These are phyloP conservation scores for Lachnellula hyalina DNA, from an alignment of 2,329 filamentous ascomycete genomes.

Conservation along the genomic window DNA sequence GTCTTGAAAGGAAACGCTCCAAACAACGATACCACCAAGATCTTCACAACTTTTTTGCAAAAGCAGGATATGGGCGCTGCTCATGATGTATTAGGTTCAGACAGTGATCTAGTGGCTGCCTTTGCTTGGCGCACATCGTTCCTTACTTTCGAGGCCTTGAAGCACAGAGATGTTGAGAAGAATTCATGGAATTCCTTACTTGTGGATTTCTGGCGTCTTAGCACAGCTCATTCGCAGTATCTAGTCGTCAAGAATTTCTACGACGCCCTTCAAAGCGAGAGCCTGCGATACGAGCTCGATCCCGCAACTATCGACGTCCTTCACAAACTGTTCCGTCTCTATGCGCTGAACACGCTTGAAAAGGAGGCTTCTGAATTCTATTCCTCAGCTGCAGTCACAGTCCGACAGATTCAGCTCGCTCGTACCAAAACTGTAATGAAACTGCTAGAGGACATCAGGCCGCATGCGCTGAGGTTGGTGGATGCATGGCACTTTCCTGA, in stretches of 20 bases:
- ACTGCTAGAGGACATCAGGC: conserved; percentile 65
- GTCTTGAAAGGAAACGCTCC: conserved; percentile 61
- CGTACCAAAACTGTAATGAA: conserved; percentile 63
- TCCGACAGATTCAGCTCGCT: conserved; percentile 66
- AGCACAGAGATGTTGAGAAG: conserved; percentile 70
- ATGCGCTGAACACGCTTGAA: conserved; percentile 62
- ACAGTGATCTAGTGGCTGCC: conserved; percentile 65
- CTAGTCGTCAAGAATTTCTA: conserved; percentile 78
- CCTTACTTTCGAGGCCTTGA: conserved; percentile 69
- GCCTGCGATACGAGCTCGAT: conserved; percentile 50
- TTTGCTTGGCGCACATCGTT: conserved; percentile 72
- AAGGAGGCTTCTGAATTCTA: conserved; percentile 69
- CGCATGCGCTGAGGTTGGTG: conserved; percentile 66
- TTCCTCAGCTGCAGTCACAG: conserved; percentile 61
- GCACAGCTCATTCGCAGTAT: conserved; percentile 71
- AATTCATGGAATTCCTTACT: conserved; percentile 72
- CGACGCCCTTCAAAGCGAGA: conserved; percentile 53
- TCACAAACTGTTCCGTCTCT: conserved; percentile 62
- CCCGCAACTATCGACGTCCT: conserved; percentile 52
- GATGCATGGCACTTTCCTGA: conserved; percentile 74
- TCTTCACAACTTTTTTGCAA: conserved; percentile 59
- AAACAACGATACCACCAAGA: conserved; percentile 62
- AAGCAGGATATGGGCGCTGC: conserved; percentile 66
- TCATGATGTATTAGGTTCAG: conserved; percentile 67
- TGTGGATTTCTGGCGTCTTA: conserved; percentile 72